Evolutionary conservation across 441 rosid genomes (phyloP).

Genomic region (Populus hybrid): DNA sequence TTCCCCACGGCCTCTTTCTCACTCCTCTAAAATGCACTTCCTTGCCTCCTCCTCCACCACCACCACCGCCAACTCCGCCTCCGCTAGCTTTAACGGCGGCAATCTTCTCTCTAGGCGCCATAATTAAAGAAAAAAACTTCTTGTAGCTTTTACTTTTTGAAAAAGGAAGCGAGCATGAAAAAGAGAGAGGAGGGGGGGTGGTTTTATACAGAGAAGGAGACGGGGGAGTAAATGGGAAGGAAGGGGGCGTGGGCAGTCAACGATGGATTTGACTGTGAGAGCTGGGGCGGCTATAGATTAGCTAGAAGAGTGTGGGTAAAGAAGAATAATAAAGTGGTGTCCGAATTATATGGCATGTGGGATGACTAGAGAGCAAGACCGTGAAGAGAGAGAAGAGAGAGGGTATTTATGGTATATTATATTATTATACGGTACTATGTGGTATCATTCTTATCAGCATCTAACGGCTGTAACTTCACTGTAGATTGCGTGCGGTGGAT

Average conservation of each 20-base stretch:
- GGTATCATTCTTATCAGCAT: slow-evolving; percentile 19
- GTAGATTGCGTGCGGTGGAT: slow-evolving; percentile 18
- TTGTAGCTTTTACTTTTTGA: neutral
- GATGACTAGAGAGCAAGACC: slow-evolving; percentile 13
- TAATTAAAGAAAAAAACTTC: neutral
- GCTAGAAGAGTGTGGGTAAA: slow-evolving; percentile 27
- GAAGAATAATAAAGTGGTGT: neutral
- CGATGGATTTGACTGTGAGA: slow-evolving; percentile 42
- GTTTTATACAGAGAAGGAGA: neutral
- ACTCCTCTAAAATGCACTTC: slow-evolving; percentile 73
- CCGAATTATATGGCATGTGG: slow-evolving; percentile 33
- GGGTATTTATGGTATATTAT: neutral
- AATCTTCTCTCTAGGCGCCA: slow-evolving; percentile 20
- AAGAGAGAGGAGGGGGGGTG: neutral
- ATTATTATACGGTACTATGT: neutral
- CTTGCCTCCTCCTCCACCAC: slow-evolving; percentile 10
- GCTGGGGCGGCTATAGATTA: slow-evolving; percentile 43
- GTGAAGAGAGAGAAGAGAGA: neutral
- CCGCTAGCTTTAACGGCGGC: slow-evolving; percentile 36
- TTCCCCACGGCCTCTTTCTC: slow-evolving; percentile 84
- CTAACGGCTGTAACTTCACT: slow-evolving; percentile 25
- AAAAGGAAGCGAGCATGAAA: neutral
- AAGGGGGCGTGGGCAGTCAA: slow-evolving; percentile 33
- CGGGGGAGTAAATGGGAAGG: slow-evolving; percentile 24
- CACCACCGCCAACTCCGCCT: neutral